A percentile compares a stretch with the other conserved stretches of the same genome.
These are phyloP conservation scores for Diplosphaera chodatii DNA, from an alignment of 139 green algal genomes.

Conservation along the genomic window DNA sequence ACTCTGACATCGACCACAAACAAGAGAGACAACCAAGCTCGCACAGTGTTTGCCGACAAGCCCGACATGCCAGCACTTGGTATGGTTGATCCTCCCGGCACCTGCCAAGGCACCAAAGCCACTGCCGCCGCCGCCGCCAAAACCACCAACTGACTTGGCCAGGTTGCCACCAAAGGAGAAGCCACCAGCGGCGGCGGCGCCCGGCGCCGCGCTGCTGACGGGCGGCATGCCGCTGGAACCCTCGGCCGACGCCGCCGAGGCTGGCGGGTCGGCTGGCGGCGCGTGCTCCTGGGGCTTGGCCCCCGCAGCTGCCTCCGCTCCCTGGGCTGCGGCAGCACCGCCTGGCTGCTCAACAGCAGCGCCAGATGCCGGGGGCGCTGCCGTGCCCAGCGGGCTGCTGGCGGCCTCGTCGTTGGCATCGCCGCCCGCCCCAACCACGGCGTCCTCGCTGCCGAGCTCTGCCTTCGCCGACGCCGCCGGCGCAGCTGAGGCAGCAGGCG, in stretches of 20 bases:
- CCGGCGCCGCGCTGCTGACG: no score
- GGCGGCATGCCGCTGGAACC: background rate
- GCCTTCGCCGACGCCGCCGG: background rate
- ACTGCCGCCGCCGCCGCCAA: no score
- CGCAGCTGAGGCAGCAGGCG: no score
- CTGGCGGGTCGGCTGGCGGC: background rate
- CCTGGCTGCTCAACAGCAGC: background rate
- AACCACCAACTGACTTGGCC: background rate
- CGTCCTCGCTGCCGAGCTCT: background rate
- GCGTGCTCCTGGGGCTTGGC: background rate
- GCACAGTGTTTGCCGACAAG: no score
- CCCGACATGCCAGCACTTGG: no score
- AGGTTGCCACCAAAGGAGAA: background rate
- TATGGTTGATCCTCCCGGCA: no score
- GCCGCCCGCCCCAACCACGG: background rate
- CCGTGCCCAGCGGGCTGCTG: background rate
- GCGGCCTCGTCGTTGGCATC: background rate
- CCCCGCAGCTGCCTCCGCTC: background rate
- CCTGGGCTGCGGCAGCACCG: background rate
- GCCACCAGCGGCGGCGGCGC: no score
- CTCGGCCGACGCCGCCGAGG: background rate
- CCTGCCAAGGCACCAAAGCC: constrained; percentile 15
- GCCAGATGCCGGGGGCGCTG: background rate
- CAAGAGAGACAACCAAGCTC: no score
- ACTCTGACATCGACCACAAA: no score